phyloP scores from a whole-genome alignment of 495 filamentous ascomycete species.

The Rhypophila decipiens region DNA sequence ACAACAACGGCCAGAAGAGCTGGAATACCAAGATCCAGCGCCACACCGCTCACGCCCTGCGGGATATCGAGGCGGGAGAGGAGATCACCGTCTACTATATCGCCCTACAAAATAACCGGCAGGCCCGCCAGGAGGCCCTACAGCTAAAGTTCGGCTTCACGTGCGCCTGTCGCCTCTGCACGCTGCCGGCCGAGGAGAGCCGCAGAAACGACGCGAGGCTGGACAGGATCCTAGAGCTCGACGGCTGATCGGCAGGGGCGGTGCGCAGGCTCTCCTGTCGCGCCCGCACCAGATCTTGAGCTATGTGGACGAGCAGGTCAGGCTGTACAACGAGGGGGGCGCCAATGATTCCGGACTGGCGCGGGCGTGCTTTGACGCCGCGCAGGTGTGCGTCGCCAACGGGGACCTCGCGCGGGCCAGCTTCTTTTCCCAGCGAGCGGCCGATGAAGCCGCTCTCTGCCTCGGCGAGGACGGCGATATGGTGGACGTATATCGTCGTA shows the following conservation, averaged over 20 bases:
- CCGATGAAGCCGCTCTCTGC: background rate
- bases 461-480: background rate
- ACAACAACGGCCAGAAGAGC: constrained; percentile 25
- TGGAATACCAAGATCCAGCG: constrained; percentile 26
- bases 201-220: constrained; percentile 19
- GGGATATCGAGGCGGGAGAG: constrained; percentile 25
- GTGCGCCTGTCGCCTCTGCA: constrained; percentile 28
- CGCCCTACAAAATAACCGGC: constrained; percentile 7
- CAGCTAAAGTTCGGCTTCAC: constrained; percentile 25
- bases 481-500: background rate
- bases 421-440: background rate
- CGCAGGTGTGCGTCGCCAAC: background rate
- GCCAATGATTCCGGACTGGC: background rate
- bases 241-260: background rate
- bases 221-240: background rate
- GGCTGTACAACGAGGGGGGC: background rate
- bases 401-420: constrained; percentile 3
- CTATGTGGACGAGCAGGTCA: background rate
- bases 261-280: background rate
- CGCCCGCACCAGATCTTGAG: background rate
- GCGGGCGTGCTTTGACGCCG: background rate
- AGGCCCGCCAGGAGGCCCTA: constrained; percentile 14
- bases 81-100: constrained; percentile 35
- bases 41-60: constrained; percentile 27
- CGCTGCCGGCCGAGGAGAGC: constrained; percentile 19